Evolutionary conservation across 2,329 filamentous ascomycete species (phyloP), one percentile per base, ranked within the genome.

Genomic region (Alternaria tenuissima): DNA sequence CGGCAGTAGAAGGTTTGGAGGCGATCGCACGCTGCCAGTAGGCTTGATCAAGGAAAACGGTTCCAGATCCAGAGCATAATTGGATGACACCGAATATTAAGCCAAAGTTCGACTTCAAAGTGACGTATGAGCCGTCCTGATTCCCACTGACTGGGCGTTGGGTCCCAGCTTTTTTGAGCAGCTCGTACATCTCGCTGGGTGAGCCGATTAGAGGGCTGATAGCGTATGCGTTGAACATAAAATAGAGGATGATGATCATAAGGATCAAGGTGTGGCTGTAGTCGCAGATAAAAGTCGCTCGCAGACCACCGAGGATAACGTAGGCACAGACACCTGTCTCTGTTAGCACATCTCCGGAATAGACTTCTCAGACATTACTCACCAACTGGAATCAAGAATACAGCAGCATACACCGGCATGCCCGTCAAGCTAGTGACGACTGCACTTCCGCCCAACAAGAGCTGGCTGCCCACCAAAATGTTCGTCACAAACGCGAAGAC

Each of bases 1-100:
- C 71, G 2, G 72, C 72, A 12, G 69, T 73, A 1, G 71, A 69
- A 1, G 72, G 71, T 26, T 71, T 67, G 3, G 73, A 73, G 6
- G 73, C 72, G 32, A 76, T 75, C 9, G 81, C 82, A 51, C 80
- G 73, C 62, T 83, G 81, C 80, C 79, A 83, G 65, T 82, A 83
- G 3, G 79, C 81, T 64, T 81, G 78, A 52, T 83, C 80, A 0
- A 81, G 69, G 55, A 81, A 82, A 1, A 81, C 79, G 0, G 73
- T 74, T 2, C 75, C 73, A 16, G 67, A 75, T n/a, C 71, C 69
- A 34, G 76, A 78, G 66, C 77, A 78, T 9, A 81, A 70, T 42
- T 81, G 79, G 36, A 81, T 80, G 26, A 81, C 75, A 12, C 78
- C 80, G 52, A 83, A 83, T 20, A 82, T 74, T n/a, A 82, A 68